Percentiles rank a stretch among this genome's conserved stretches.
Conservation (phyloP, 2,329 filamentous ascomycete genomes). For the Rasamsonia emersonii region DNA sequence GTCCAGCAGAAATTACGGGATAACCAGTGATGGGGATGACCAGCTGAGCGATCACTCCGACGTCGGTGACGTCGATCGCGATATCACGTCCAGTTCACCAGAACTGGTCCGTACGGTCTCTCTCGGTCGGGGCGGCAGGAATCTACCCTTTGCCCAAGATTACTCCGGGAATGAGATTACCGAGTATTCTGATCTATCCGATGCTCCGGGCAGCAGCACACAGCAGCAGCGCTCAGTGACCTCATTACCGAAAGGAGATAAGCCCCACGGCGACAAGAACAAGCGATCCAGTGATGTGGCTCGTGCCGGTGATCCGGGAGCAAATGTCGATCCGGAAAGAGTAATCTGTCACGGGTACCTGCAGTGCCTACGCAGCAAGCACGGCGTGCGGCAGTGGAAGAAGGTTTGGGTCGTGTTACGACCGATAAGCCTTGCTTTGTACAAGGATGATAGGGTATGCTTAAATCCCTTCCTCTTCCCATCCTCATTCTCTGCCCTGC, state of each 20-base stretch:
- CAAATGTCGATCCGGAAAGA: conserved; percentile 64
- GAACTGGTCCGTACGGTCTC: conserved; percentile 23
- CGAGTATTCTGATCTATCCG: conserved; percentile 82
- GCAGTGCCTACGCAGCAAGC: conserved; percentile 70
- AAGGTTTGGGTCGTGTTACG: conserved; percentile 87
- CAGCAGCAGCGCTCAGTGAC: conserved; percentile 21
- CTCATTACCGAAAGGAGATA: too few relatives aligned
- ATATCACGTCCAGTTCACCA: conserved; percentile 25
- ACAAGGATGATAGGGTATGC: conserved; percentile 66
- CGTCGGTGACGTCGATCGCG: conserved; percentile 19
- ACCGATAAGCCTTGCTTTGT: conserved; percentile 74
- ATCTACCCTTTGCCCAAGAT: conserved; percentile 36
- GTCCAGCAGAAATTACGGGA: conserved; percentile 3
- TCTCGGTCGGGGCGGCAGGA: conserved; percentile 18
- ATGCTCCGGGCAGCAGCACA: conserved; percentile 33
- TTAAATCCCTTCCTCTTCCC: conserved; percentile 5
- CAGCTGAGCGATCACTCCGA: conserved; percentile 35
- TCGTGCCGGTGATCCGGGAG: conserved; percentile 50
- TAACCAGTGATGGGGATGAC: conserved; percentile 16
- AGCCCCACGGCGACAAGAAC: too few relatives aligned
- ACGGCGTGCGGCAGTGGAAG: conserved; percentile 85
- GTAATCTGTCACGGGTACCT: conserved; percentile 93
- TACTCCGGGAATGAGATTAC: conserved; percentile 60
- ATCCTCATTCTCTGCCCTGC: background rate
- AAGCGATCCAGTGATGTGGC: conserved; percentile 50